phyloP scores from a whole-genome alignment of 192 early-diverging fungal species.

The Coemansia javaensis region DNA sequence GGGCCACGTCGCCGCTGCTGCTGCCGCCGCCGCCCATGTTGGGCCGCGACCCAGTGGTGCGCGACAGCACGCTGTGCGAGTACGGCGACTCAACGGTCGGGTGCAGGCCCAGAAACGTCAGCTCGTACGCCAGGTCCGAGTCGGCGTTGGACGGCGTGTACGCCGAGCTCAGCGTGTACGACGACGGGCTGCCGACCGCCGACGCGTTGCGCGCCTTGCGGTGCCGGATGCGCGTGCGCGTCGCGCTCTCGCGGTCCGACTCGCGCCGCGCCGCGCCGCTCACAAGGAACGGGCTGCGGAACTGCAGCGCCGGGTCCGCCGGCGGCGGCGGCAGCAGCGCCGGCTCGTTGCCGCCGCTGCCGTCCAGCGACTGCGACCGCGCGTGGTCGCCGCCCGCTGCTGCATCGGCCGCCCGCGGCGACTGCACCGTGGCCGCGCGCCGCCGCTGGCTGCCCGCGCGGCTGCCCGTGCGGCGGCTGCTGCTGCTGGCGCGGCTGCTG shows the following conservation, averaged over 20 bases:
- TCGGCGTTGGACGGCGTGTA: slow-evolving; percentile 47
- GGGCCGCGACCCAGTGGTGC: slow-evolving; percentile 12
- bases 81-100: slow-evolving; percentile 34
- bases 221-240: slow-evolving; percentile 43
- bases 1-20: slow-evolving; percentile 1
- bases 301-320: slow-evolving; percentile 15
- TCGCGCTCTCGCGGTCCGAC: slow-evolving; percentile 36
- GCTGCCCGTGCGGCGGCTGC: background rate
- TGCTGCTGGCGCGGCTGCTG: no score
- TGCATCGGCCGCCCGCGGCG: background rate
- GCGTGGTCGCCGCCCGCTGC: slow-evolving; percentile 4
- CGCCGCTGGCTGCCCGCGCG: background rate
- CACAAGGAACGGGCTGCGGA: slow-evolving; percentile 32
- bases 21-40: background rate
- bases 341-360: slow-evolving; percentile 10
- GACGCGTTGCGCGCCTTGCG: slow-evolving; percentile 25
- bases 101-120: slow-evolving; percentile 41
- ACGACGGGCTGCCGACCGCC: slow-evolving; percentile 32
- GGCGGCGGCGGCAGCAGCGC: slow-evolving; percentile 25
- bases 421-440: background rate
- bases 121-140: slow-evolving; percentile 43
- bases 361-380: slow-evolving; percentile 46
- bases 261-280: slow-evolving; percentile 10
- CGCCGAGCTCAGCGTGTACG: slow-evolving; percentile 38
- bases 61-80: slow-evolving; percentile 16